Evolutionary conservation across 495 filamentous ascomycete species (phyloP).

Genomic region (Immersiella caudata): DNA sequence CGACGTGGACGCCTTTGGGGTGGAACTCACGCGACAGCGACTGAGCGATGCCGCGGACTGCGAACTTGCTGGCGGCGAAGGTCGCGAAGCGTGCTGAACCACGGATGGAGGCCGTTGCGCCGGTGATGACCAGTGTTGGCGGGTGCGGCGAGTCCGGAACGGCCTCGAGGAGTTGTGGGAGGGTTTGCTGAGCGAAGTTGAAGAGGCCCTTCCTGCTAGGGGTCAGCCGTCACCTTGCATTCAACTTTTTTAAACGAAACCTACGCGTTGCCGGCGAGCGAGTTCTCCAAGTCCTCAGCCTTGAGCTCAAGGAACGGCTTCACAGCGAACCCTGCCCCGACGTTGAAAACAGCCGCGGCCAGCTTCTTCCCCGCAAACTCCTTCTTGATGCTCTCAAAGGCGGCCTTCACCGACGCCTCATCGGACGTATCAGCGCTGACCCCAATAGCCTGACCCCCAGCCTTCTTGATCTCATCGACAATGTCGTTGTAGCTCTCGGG

Average conservation of each 20-base stretch:
- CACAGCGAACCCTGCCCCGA: slow-evolving; percentile 65
- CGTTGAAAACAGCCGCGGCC: slow-evolving; percentile 82
- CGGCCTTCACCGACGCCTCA: slow-evolving; percentile 60
- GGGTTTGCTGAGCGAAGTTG: slow-evolving; percentile 70
- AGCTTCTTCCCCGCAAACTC: slow-evolving; percentile 56
- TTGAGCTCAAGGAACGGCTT: slow-evolving; percentile 83
- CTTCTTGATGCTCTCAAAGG: slow-evolving; percentile 68
- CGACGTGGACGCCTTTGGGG: slow-evolving; percentile 85
- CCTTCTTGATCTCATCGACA: slow-evolving; percentile 71
- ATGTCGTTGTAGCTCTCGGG: slow-evolving; percentile 65
- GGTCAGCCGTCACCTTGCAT: too few relatives aligned
- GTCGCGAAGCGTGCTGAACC: slow-evolving; percentile 69
- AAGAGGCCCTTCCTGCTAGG: slow-evolving; percentile 61
- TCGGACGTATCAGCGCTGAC: slow-evolving; percentile 74
- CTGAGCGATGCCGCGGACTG: slow-evolving; percentile 74
- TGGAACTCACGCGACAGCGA: slow-evolving; percentile 85
- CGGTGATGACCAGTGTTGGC: slow-evolving; percentile 84
- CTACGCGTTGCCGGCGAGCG: slow-evolving; percentile 57
- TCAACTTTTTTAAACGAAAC: too few relatives aligned
- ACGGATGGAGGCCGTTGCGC: slow-evolving; percentile 80
- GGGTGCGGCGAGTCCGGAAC: slow-evolving; percentile 59
- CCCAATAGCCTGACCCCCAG: slow-evolving; percentile 73
- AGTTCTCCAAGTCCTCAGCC: slow-evolving; percentile 62
- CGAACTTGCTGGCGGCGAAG: slow-evolving; percentile 83
- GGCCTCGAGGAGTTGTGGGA: slow-evolving; percentile 69